Evolutionary conservation across 2,329 filamentous ascomycete species (phyloP), one percentile per base, ranked within the genome.

Genomic region (Xylaria multiplex): DNA sequence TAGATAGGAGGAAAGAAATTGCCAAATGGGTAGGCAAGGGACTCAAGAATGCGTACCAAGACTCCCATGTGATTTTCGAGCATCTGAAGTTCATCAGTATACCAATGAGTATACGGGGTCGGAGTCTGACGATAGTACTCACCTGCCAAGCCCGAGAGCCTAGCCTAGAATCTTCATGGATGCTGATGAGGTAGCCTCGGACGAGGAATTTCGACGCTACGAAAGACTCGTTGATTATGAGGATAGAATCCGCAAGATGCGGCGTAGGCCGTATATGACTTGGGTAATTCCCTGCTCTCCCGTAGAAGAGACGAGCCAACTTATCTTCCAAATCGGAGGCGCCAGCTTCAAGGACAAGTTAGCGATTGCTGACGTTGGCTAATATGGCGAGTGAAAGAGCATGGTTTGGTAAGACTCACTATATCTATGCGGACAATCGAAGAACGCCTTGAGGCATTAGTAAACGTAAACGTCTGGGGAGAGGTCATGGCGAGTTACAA

Each of bases 181-280:
- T 37, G 19, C 42, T 61, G 13, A 61, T 2, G 9, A 61, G 24
- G 13, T 37, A 54, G 16, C 48, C 43, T 19, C 49, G 24, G 13
- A 45, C 8, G 1, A 46, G 24, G 30, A 61, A 54, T 27, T 46
- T 54, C 13, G 49, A 54, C 19, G 24, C 27, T 37, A 54, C 30
- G 5, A 61, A 61, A 3, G 58, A 61, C 16, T 61, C 49, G 30
- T 61, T 54, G 9, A n/a, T 54, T 32, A 54, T 49, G 13, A 53
- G 27, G 32, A 61, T 46, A 9, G 49, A 35, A n/a, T 40, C n/a
- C 35, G 58, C 58, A 7, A 61, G 49, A 2, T 49, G 35, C 24
- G 58, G n/a, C n/a, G 54, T 46, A 6, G 49, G 58, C 30, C 49
- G 11, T 13, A 48, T 19, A 2, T 37, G 27, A 37, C 49, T 43